Evolutionary conservation across 805 yeast genomes (phyloP).

Genomic region (Pichia thaimueangensis): DNA sequence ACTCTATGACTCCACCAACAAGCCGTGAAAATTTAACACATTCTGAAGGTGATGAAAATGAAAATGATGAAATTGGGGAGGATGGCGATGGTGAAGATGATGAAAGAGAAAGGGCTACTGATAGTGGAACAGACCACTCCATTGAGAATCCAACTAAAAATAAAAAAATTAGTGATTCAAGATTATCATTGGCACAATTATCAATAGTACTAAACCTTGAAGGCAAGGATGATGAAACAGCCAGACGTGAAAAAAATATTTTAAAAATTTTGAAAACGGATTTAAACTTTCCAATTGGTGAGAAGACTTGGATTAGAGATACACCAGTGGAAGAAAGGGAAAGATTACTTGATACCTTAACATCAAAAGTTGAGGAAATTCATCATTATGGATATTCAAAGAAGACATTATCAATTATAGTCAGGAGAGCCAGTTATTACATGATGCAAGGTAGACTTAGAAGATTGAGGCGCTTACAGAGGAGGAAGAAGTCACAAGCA

Average conservation of each 20-base stretch:
- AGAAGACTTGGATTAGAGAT: constrained; percentile 80
- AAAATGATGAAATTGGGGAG: constrained; percentile 1
- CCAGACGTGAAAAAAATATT: constrained; percentile 46
- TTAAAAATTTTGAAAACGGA: constrained; percentile 47
- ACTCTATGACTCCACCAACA: too few relatives aligned
- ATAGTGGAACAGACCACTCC: too few relatives aligned
- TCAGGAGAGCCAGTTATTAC: constrained; percentile 75
- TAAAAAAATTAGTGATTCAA: constrained; percentile 37
- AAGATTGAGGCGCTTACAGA: constrained; percentile 51
- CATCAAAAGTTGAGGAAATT: constrained; percentile 38
- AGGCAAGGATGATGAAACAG: constrained; percentile 48
- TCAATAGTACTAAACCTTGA: constrained; percentile 44
- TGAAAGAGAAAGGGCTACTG: not conserved
- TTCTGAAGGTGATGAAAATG: not conserved
- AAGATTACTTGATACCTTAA: constrained; percentile 42
- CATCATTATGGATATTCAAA: constrained; percentile 48
- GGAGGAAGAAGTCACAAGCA: constrained; percentile 4
- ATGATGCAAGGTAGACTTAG: constrained; percentile 74
- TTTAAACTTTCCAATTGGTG: constrained; percentile 68
- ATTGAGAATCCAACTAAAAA: too few relatives aligned
- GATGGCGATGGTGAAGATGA: not conserved
- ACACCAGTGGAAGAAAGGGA: constrained; percentile 50
- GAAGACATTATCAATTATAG: constrained; percentile 58
- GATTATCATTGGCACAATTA: constrained; percentile 52
- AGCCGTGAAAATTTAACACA: not conserved